Evolutionary conservation across 2,329 filamentous ascomycete species (phyloP).

Genomic region (Colletotrichum chrysophilum): DNA sequence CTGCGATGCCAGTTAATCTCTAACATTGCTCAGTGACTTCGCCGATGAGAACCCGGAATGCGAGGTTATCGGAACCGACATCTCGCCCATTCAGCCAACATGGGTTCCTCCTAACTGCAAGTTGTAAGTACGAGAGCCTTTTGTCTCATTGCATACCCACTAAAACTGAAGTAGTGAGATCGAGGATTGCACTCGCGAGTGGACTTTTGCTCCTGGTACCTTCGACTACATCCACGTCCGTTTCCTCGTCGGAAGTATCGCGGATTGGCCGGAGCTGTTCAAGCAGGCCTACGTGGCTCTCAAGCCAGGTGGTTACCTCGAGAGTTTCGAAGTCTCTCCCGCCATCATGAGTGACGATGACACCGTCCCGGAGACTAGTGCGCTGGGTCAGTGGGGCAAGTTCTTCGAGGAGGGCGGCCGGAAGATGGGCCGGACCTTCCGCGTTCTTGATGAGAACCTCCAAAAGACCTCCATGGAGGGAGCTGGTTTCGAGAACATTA

Average conservation of each 20-base stretch:
- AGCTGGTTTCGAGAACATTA: slow-evolving; percentile 30
- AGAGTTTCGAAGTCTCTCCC: slow-evolving; percentile 41
- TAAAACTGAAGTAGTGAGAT: slow-evolving; percentile 43
- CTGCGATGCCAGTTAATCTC: neutral
- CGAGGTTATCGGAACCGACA: slow-evolving; percentile 57
- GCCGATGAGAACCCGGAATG: slow-evolving; percentile 47
- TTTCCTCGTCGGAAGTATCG: slow-evolving; percentile 56
- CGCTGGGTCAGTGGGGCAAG: slow-evolving; percentile 37
- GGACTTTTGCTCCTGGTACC: slow-evolving; percentile 47
- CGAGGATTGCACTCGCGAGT: slow-evolving; percentile 62
- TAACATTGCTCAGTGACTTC: slow-evolving; percentile 46
- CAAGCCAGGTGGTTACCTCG: slow-evolving; percentile 50
- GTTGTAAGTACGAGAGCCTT: slow-evolving; percentile 35
- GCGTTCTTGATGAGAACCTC: slow-evolving; percentile 32
- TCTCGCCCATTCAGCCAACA: slow-evolving; percentile 62
- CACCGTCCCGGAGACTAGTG: slow-evolving; percentile 30
- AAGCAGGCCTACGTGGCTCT: slow-evolving; percentile 52
- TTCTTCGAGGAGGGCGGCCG: slow-evolving; percentile 37
- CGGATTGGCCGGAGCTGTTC: slow-evolving; percentile 57
- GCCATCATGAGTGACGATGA: slow-evolving; percentile 33
- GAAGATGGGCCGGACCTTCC: slow-evolving; percentile 35
- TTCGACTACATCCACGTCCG: slow-evolving; percentile 66
- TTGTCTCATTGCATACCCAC: neutral
- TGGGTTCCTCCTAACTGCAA: slow-evolving; percentile 60
- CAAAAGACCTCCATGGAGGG: slow-evolving; percentile 34